phyloP scores from a whole-genome alignment of 2,329 filamentous ascomycete genomes.

The Pseudogymnoascus sp. region DNA sequence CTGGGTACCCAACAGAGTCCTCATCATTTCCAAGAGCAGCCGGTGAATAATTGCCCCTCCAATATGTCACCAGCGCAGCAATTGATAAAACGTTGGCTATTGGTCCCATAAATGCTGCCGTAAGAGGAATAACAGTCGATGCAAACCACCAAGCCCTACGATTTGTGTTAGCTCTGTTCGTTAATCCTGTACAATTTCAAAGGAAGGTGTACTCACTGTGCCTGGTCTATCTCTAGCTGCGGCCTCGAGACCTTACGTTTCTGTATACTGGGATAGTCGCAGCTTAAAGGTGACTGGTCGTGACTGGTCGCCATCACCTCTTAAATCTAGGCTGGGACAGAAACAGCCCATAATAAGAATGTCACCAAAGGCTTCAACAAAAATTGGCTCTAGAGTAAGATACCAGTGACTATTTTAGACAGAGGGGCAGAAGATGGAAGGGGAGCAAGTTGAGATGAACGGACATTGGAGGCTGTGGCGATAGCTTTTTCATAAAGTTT shows the following conservation, averaged over 20 bases:
- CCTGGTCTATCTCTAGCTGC: not conserved
- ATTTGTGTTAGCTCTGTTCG: not conserved
- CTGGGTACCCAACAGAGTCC: conserved; percentile 43
- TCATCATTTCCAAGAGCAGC: conserved; percentile 37
- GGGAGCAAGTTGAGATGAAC: not conserved
- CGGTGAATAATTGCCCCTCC: conserved; percentile 46
- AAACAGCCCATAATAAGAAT: not conserved
- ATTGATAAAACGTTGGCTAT: conserved; percentile 62
- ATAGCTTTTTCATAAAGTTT: not conserved
- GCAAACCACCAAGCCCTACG: conserved; percentile 34
- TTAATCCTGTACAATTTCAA: not conserved
- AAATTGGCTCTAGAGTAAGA: not conserved
- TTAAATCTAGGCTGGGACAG: not conserved
- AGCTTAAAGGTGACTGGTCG: not conserved
- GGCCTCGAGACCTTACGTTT: not conserved
- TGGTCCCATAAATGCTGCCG: conserved; percentile 59
- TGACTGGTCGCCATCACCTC: not conserved
- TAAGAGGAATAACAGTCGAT: conserved; percentile 42
- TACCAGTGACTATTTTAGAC: not conserved
- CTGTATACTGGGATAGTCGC: not conserved
- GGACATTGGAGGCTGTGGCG: not conserved
- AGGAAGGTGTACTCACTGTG: not conserved
- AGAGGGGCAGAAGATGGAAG: not conserved
- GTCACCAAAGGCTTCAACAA: not conserved
- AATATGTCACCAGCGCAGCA: conserved; percentile 56